These are phyloP conservation scores for Russula griseocarnosa DNA, from an alignment of 768 basidiomycete species.

Conservation along the genomic window DNA sequence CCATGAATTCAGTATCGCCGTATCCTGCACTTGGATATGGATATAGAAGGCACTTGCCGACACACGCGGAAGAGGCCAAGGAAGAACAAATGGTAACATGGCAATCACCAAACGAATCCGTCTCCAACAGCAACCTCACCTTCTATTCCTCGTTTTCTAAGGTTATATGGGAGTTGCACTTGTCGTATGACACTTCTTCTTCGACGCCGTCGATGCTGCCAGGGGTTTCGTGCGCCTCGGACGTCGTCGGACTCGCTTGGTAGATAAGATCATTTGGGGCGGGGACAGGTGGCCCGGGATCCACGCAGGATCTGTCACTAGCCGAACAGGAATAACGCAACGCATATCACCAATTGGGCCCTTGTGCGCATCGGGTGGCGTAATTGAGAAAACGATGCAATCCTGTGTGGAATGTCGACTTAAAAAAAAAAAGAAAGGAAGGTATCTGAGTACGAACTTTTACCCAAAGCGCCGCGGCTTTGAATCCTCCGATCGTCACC, in stretches of 20 bases:
- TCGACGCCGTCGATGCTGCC: no score
- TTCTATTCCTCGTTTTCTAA: not conserved
- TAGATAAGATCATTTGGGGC: slow-evolving; percentile 31
- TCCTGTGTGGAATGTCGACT: slow-evolving; percentile 45
- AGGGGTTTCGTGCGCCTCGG: not conserved
- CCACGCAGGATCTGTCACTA: slow-evolving; percentile 58
- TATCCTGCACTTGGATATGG: not conserved
- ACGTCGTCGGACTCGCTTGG: slow-evolving; percentile 18
- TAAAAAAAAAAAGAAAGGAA: no score
- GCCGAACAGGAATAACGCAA: slow-evolving; percentile 55
- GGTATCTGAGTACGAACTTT: slow-evolving; percentile 42
- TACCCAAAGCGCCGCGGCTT: slow-evolving; percentile 57
- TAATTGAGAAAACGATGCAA: slow-evolving; percentile 57
- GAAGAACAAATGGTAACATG: not conserved
- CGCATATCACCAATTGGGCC: slow-evolving; percentile 58
- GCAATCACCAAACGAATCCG: not conserved
- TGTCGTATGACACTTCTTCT: not conserved
- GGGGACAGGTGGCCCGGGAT: slow-evolving; percentile 28
- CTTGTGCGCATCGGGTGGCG: slow-evolving; percentile 52
- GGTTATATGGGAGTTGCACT: not conserved
- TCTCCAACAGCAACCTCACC: not conserved
- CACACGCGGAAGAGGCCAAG: not conserved
- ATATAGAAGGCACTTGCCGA: not conserved
- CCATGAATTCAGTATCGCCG: not conserved
- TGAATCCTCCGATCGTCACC: slow-evolving; percentile 59